These are phyloP conservation scores for Coleophoma cylindrospora DNA, from an alignment of 2,329 filamentous ascomycete species.

Conservation along the genomic window DNA sequence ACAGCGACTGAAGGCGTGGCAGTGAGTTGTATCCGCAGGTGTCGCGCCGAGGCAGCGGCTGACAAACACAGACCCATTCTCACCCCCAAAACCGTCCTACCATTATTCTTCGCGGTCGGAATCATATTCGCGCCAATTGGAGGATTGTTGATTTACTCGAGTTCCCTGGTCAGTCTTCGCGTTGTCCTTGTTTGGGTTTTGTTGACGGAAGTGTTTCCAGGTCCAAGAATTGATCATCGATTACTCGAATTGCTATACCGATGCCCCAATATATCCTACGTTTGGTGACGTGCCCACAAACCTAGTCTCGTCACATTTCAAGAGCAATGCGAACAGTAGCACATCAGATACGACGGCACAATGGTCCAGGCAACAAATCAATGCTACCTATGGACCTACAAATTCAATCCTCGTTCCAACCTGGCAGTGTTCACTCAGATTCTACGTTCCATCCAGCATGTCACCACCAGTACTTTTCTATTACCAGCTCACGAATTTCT, in stretches of 20 bases:
- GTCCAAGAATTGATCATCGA: constrained; percentile 89
- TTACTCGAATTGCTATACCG: constrained; percentile 70
- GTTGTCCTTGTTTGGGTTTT: background rate
- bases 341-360: constrained; percentile 12
- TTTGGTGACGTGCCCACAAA: constrained; percentile 48
- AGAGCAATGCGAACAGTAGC: constrained; percentile 39
- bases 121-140: constrained; percentile 93
- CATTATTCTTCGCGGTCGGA: constrained; percentile 85
- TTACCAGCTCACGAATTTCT: constrained; percentile 95
- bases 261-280: constrained; percentile 41
- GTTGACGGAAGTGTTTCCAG: constrained; percentile 34
- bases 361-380: constrained; percentile 25
- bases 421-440: constrained; percentile 65
- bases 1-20: constrained; percentile 97
- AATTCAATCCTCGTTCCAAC: constrained; percentile 31
- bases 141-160: constrained; percentile 80
- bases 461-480: constrained; percentile 83
- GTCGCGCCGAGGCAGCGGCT: constrained; percentile 9
- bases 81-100: constrained; percentile 88
- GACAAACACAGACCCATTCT: constrained; percentile 68
- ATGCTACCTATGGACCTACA: constrained; percentile 32
- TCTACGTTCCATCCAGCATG: constrained; percentile 75
- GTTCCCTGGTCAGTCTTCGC: constrained; percentile 57
- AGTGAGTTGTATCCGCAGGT: constrained; percentile 51
- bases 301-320: constrained; percentile 68